Conservation (phyloP, 2,329 filamentous ascomycete genomes). For the Fusarium nisikadoi region DNA sequence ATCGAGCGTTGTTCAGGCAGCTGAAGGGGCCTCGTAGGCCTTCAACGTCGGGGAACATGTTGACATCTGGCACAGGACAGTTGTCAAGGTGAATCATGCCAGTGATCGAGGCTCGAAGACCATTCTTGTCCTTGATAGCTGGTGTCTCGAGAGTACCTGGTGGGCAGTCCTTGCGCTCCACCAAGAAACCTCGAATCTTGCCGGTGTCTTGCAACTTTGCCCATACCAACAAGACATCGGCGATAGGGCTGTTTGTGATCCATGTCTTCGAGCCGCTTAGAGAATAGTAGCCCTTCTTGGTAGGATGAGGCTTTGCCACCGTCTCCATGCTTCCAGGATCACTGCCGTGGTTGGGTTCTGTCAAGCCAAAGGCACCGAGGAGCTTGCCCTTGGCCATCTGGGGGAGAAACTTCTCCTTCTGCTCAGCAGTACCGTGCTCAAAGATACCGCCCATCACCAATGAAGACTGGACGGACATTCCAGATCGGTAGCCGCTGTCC, state of each 20-base stretch:
- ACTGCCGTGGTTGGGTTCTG: conserved; percentile 92
- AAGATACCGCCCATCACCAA: conserved; percentile 94
- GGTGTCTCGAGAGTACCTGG: conserved; percentile 92
- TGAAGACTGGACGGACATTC: conserved; percentile 93
- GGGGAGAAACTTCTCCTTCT: conserved; percentile 86
- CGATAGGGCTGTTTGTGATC: conserved; percentile 95
- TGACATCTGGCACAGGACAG: conserved; percentile 86
- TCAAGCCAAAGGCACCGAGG: conserved; percentile 87
- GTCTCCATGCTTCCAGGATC: conserved; percentile 94
- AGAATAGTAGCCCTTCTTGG: conserved; percentile 82
- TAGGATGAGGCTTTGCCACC: conserved; percentile 83
- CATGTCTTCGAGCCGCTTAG: conserved; percentile 89
- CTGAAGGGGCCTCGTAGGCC: conserved; percentile 90
- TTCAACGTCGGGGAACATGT: conserved; percentile 94
- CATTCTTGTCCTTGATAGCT: conserved; percentile 93
- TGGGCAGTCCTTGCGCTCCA: conserved; percentile 87
- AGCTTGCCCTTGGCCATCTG: conserved; percentile 84
- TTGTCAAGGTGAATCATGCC: conserved; percentile 98
- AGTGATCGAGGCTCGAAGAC: conserved; percentile 90
- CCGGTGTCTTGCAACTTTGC: conserved; percentile 91
- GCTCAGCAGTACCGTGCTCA: conserved; percentile 86
- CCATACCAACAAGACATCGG: conserved; percentile 88
- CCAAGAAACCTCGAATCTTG: conserved; percentile 92
- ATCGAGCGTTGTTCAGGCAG: conserved; percentile 92
- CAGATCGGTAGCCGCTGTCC: conserved; percentile 90